Evolutionary conservation across 768 basidiomycete genomes (phyloP).

Genomic region (Austroboletus eburneus): DNA sequence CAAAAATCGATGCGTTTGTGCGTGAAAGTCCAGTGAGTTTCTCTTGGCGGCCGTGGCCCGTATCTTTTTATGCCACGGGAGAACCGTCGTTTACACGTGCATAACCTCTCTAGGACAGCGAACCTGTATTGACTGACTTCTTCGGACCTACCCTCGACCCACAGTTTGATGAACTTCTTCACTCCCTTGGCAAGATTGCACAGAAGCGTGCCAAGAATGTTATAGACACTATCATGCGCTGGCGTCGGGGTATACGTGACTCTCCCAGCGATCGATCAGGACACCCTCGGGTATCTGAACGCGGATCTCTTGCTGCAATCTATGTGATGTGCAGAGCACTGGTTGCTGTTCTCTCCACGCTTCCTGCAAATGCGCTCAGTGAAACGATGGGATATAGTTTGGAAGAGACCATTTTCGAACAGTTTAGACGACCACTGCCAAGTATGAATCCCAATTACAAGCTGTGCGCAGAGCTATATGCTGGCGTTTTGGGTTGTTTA

Average conservation of each 20-base stretch:
- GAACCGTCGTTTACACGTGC: conserved; percentile 1
- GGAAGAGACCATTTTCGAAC: conserved; percentile 88
- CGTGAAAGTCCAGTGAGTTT: conserved; percentile 59
- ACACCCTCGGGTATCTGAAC: conserved; percentile 43
- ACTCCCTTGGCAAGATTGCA: conserved; percentile 80
- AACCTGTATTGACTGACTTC: conserved; percentile 58
- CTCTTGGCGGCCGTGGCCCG: background rate
- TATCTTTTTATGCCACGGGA: background rate
- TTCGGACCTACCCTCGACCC: conserved; percentile 72
- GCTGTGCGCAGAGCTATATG: conserved; percentile 78
- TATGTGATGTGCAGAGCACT: conserved; percentile 90
- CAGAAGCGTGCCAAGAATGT: conserved; percentile 82
- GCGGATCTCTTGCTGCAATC: conserved; percentile 76
- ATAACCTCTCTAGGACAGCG: conserved; percentile 50
- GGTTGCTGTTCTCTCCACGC: conserved; percentile 66
- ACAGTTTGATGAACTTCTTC: conserved; percentile 81
- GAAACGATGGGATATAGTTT: conserved; percentile 73
- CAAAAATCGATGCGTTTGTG: conserved; percentile 73
- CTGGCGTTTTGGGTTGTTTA: conserved; percentile 78
- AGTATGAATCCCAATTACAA: conserved; percentile 71
- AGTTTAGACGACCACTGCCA: conserved; percentile 64
- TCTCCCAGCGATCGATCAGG: conserved; percentile 37
- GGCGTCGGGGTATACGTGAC: conserved; percentile 76
- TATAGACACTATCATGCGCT: conserved; percentile 81
- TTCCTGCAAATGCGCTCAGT: conserved; percentile 73